Evolutionary conservation across 768 basidiomycete genomes (phyloP), one percentile per base, ranked within the genome.

Genomic region (Boletus bicolor): DNA sequence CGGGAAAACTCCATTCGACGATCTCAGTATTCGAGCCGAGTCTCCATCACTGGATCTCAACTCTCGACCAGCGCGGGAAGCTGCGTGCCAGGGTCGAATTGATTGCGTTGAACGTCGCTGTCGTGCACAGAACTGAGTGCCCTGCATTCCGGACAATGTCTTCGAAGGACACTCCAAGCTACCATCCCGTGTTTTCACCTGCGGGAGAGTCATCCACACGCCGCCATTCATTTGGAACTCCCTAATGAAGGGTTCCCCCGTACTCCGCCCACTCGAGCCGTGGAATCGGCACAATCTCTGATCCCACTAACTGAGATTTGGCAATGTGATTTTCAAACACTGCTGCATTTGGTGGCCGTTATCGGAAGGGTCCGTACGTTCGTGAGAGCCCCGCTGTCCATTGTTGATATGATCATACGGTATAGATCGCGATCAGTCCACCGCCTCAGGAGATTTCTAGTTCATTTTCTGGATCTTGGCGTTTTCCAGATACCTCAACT

Each of bases 311-410:
- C 41, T 57, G 67, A 60, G 58, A 60, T 60, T 49, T 62, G 58
- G 62, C 55, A 55, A 61, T 56, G 53, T 53, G 56, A 63, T 57
- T 60, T 60, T 66, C 66, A 65, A 49, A 51, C 53, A 57, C 49
- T 32, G 41, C 46, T 59, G 51, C 15, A 49, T 57, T 45, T 57
- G 54, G 64, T 59, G 51, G 37, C 61, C 53, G 64, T 37, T 54
- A 49, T 59, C 60, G 64, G 58, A 56, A 58, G 39, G 46, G 53
- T 61, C 57, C 68, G 65, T 61, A 53, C 51, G 41, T 60, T 30
- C 65, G 66, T 70, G 68, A 61, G 68, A 72, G 56, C 30, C 30
- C 57, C 53, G 56, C 53, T 53, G 32, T 49, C 42, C 42, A 28
- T 32, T 44, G 32, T 51, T 64, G 61, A 63, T 58, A 60, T 52